A percentile compares a stretch with the other conserved stretches of the same genome.
Conservation (phyloP, 345 rosid genomes). For the Sapria himalayana region DNA sequence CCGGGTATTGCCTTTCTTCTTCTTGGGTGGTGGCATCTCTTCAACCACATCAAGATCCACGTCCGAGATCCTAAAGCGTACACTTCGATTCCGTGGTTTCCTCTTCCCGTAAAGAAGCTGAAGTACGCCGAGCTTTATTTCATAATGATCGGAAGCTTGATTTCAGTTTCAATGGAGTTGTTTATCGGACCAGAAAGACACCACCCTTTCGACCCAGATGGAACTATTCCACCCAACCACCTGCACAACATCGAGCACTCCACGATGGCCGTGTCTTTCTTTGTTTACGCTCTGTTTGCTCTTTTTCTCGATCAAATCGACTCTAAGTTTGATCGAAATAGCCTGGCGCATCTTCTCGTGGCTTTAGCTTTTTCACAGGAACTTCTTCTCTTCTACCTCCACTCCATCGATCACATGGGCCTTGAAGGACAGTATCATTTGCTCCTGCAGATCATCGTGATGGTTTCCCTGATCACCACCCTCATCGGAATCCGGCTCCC, state of each 20-base stretch:
- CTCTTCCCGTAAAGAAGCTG: conserved; percentile 18
- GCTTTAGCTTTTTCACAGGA: conserved; percentile 52
- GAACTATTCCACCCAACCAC: conserved; percentile 71
- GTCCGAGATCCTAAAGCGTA: conserved; percentile 29
- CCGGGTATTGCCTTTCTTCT: conserved; percentile 49
- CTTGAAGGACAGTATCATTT: conserved; percentile 74
- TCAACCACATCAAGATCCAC: conserved; percentile 48
- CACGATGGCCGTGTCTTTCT: conserved; percentile 41
- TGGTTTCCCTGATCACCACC: conserved; percentile 37
- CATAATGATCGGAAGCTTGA: conserved; percentile 34
- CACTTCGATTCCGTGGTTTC: conserved; percentile 43
- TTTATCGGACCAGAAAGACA: conserved; percentile 52
- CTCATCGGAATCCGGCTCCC: conserved; percentile 42
- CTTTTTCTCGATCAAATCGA: conserved; percentile 25
- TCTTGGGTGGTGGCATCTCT: conserved; percentile 64
- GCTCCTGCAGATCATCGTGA: conserved; percentile 33
- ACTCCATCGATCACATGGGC: conserved; percentile 64
- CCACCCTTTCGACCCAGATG: conserved; percentile 59
- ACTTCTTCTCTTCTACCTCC: conserved; percentile 56
- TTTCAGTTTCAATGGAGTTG: conserved; percentile 62
- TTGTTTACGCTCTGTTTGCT: conserved; percentile 38
- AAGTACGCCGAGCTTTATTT: conserved; percentile 39
- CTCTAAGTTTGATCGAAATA: conserved; percentile 14
- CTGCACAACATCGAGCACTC: conserved; percentile 82
- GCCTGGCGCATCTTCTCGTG: conserved; percentile 29